Base-by-base conservation (phyloP, 2,329 filamentous ascomycete species). In the Pseudocercospora pini-densiflorae region DNA sequence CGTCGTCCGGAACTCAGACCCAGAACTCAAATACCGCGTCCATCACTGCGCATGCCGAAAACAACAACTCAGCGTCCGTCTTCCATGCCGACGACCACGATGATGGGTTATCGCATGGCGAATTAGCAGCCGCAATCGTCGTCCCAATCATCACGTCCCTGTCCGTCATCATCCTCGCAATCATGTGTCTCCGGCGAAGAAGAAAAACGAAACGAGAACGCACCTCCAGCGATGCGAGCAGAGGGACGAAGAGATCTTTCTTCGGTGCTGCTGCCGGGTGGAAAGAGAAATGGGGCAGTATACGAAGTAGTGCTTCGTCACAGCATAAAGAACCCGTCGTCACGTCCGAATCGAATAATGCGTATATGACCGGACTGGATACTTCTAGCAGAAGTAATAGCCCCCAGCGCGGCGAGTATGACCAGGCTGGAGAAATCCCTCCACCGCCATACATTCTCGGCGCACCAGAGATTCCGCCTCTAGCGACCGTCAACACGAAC, bases 301-400 rank as follows among this genome's bases (percentile, higher is more conserved):
- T 66, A 23, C 53, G 59, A 23, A 70, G 68, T 61, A 67, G 68
- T 45, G 29, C 68, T 23, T 69, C 68, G 8, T 62, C 60, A 5
- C 63, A 68, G 5, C 45, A 61, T 1, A 7, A 60, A 40, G 21
- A 47, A 1, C 66, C 59, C n/a, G 58, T 65, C 29, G 59, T 67
- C 21, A 63, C 58, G 6, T 64, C 49, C n/a, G 21, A n/a, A 4
- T 53, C 64, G 23, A 70, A 70, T 45, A 65, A 68, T 45, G 63
- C 70, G 23, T 74, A 73, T 67, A 68, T 64, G 66, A 72, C 70
- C 4, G 65, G 70, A 10, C 66, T 74, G 12, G 71, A 74, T 24
- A 73, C 72, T 7, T 70, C 70, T 1, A 66, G 63, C 5, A 23
- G 43, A 24, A 65, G 6, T 63, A 66, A 10, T 55, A 51, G 31